phyloP scores from a whole-genome alignment of 1,284 basidiomycete genomes.

The Cryptococcus hybrid region DNA sequence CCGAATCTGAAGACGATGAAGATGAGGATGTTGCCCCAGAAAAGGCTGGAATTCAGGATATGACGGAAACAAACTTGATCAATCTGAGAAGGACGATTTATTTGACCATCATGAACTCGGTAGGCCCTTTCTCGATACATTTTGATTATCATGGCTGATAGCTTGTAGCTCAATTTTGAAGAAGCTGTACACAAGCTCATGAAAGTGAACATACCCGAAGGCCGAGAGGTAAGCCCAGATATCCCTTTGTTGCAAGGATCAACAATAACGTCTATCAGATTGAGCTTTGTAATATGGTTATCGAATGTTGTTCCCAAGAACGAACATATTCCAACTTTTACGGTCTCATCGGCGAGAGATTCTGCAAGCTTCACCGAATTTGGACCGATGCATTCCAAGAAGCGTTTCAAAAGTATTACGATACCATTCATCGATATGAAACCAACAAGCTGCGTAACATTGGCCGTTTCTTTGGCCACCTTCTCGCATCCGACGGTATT shows the following conservation, averaged over 20 bases:
- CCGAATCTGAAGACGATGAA: conserved; percentile 65
- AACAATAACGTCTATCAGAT: conserved; percentile 57
- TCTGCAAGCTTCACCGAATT: conserved; percentile 90
- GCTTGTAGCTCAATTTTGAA: conserved; percentile 77
- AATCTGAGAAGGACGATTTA: conserved; percentile 94
- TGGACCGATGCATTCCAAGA: conserved; percentile 90
- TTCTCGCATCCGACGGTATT: conserved; percentile 79
- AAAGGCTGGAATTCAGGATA: conserved; percentile 88
- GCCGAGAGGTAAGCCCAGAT: conserved; percentile 72
- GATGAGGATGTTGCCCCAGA: conserved; percentile 63
- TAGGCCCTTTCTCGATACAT: conserved; percentile 19
- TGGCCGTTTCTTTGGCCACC: conserved; percentile 91
- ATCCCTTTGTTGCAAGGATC: not conserved
- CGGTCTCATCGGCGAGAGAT: conserved; percentile 91
- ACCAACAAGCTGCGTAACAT: conserved; percentile 98
- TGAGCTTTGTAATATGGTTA: conserved; percentile 96
- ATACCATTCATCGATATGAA: conserved; percentile 97
- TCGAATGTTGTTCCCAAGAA: conserved; percentile 99
- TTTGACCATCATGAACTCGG: conserved; percentile 95
- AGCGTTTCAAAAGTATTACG: conserved; percentile 88
- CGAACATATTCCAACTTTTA: conserved; percentile 96
- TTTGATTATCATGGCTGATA: not conserved
- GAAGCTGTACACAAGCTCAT: conserved; percentile 98
- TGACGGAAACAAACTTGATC: conserved; percentile 92
- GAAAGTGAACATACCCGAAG: conserved; percentile 87